Evolutionary conservation across 257 asterid genomes (phyloP), one percentile per base, ranked within the genome.

Genomic region (Gentiana dahurica): DNA sequence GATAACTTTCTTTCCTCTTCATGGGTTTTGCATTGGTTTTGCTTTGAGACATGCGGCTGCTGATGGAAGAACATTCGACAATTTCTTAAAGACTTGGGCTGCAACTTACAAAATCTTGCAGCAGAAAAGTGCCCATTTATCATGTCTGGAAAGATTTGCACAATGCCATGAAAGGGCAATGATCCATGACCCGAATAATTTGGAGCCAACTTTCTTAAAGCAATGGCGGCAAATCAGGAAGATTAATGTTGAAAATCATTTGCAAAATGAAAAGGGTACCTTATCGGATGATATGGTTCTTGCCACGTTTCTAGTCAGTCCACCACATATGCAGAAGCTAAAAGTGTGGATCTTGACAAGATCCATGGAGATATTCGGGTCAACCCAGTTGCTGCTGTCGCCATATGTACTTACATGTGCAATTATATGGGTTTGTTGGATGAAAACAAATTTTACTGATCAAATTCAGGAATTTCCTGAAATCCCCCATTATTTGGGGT

Each of bases 11-110:
- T 83, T 83, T 38, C 77, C 84, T 0, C 54, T 59, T 2, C 6
- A 4, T 54, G 89, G 93, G 38, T 32, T 83, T 24, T 80, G 72
- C 60, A 15, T 80, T 12, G 93, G 89, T 11, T 81, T 78, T 70
- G 62, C 79, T 0, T 24, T 72, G 64, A 65, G 81, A 47, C 76
- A 72, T 41, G 89, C 68, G 51, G 86, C 53, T 3, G 80, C 84
- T 3, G 93, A 83, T 60, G 75, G 80, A 57, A 78, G 84, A 37
- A 78, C 84, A 4, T 80, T 80, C 57, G 58, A 79, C 58, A 80
- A 80, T 59, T 79, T 79, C 61, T 36, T 75, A 57, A 36, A 36
- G 48, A 66, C 75, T 0, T 82, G 91, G 87, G 76, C 84, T 33
- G 55, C 60, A 0, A 67, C 68, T 52, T 62, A 46, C 41, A 69